Conservation (phyloP, 73 alveolate genomes). For the Blepharisma stoltei region DNA sequence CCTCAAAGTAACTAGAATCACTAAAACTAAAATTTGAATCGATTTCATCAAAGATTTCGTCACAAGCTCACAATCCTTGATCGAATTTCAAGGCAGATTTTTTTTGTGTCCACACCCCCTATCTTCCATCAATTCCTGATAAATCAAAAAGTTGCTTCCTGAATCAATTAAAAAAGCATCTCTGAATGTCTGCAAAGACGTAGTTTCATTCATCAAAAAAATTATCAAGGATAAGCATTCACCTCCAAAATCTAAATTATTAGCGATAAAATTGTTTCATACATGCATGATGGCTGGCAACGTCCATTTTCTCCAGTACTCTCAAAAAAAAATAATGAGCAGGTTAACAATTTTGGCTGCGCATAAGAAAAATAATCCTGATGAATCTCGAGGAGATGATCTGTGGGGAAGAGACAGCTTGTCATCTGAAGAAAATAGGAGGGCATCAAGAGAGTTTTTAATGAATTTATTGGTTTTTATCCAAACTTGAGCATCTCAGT, state of each 20-base stretch:
- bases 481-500: not conserved
- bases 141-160: too few relatives aligned
- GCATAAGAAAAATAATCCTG: not conserved
- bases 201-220: not conserved
- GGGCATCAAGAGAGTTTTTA: not conserved
- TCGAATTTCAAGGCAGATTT: too few relatives aligned
- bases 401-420: not conserved
- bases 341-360: slow-evolving; percentile 2
- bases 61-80: too few relatives aligned
- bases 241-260: not conserved
- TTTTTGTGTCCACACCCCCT: too few relatives aligned
- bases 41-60: too few relatives aligned
- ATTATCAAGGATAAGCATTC: not conserved
- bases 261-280: not conserved
- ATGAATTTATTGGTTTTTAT: not conserved
- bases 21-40: too few relatives aligned
- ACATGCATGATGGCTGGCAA: not conserved
- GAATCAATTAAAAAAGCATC: not conserved
- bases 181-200: slow-evolving; percentile 10
- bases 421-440: not conserved
- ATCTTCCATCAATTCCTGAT: too few relatives aligned
- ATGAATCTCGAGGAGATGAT: not conserved
- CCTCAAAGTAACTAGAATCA: too few relatives aligned
- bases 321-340: not conserved
- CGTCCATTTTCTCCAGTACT: not conserved